Percentiles rank a stretch among this genome's conserved stretches.
Evolutionary conservation across 768 basidiomycete species (phyloP).

Genomic region (Grammothele lineata): DNA sequence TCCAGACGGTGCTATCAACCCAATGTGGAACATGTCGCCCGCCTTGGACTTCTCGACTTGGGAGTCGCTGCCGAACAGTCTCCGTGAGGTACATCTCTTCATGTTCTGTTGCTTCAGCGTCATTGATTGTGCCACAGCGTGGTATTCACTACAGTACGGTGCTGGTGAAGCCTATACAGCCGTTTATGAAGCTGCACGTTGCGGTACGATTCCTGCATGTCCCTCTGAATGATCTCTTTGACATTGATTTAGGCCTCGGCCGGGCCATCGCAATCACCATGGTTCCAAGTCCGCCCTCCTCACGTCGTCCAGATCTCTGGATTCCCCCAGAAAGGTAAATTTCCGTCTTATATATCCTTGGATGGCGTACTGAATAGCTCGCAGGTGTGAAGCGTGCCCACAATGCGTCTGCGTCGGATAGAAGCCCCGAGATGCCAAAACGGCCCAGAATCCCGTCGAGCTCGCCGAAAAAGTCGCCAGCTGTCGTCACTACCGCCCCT

Average conservation of each 20-base stretch:
- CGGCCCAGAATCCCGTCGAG: slow-evolving; percentile 3
- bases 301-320: slow-evolving; percentile 48
- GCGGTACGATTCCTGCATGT: slow-evolving; percentile 33
- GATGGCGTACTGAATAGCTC: no score
- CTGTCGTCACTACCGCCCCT: background rate
- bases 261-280: slow-evolving; percentile 39
- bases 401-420: background rate
- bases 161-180: slow-evolving; percentile 39
- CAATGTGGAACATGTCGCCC: slow-evolving; percentile 44
- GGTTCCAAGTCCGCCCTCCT: slow-evolving; percentile 48
- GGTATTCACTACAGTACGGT: slow-evolving; percentile 56
- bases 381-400: slow-evolving; percentile 16
- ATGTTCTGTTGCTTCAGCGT: background rate
- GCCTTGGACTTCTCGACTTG: slow-evolving; percentile 38
- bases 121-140: slow-evolving; percentile 39
- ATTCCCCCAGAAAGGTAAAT: slow-evolving; percentile 37
- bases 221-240: slow-evolving; percentile 1
- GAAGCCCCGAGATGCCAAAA: slow-evolving; percentile 13
- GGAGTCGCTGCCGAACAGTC: slow-evolving; percentile 64
- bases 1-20: slow-evolving; percentile 52
- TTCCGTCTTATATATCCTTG: background rate
- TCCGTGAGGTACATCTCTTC: slow-evolving; percentile 46
- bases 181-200: slow-evolving; percentile 48
- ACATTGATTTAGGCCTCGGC: slow-evolving; percentile 31
- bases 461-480: slow-evolving; percentile 8